Evolutionary conservation across 2,329 filamentous ascomycete genomes (phyloP).

Genomic region (Ceratocystis papillata): DNA sequence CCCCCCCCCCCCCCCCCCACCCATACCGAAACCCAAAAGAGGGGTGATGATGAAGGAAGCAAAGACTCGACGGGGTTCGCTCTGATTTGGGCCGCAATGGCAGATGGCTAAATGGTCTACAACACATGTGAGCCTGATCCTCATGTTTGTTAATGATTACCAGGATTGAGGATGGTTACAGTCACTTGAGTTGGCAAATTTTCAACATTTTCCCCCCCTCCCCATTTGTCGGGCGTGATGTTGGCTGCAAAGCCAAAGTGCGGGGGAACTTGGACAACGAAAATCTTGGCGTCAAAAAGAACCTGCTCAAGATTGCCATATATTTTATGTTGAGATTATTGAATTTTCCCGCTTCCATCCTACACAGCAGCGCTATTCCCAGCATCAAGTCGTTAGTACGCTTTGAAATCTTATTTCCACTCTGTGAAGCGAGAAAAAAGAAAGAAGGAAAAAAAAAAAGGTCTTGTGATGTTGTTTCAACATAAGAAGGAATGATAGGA

Average conservation of each 20-base stretch:
- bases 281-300: slow-evolving; percentile 7
- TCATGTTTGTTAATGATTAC: not conserved
- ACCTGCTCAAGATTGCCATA: not conserved
- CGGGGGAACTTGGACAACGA: not conserved
- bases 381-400: not conserved
- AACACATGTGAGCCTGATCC: not conserved
- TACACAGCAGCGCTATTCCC: not conserved
- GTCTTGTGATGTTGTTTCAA: not conserved
- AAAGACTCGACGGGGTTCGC: slow-evolving; percentile 1
- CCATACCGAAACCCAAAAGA: slow-evolving; percentile 15
- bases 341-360: not conserved
- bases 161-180: not conserved
- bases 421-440: not conserved
- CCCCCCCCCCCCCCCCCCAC: not conserved
- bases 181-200: not conserved
- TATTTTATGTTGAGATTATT: not conserved
- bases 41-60: slow-evolving; percentile 8
- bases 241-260: not conserved
- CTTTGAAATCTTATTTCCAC: too few relatives aligned
- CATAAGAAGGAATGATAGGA: not conserved
- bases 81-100: slow-evolving; percentile 12
- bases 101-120: not conserved
- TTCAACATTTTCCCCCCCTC: not conserved
- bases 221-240: not conserved
- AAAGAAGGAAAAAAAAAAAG: not conserved